Evolutionary conservation across 345 rosid species (phyloP), one percentile per base, ranked within the genome.

Genomic region (Salix brachista): DNA sequence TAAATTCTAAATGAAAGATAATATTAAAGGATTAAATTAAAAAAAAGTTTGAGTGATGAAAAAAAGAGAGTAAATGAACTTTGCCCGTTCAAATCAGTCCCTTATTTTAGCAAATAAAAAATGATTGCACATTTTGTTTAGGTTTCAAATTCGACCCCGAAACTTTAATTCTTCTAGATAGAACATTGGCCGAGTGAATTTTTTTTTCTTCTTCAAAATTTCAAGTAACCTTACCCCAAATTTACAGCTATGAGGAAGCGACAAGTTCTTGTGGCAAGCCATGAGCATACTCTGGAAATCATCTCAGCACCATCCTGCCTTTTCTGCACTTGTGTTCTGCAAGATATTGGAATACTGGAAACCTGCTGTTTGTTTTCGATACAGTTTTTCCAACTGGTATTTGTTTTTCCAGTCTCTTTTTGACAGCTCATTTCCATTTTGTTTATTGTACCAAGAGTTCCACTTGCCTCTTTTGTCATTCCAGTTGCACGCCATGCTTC

Each of bases 401-500:
- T 32, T 88, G 87, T 78, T 84, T 79, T 56, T 64, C 75, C 32
- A 26, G 12, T 72, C 50, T 76, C 84, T 17, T 56, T 76, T 78
- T 30, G 13, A 7, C 23, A 21, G 28, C 48, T 65, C 52, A 18
- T 71, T 68, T 78, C 82, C 72, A 75, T 80, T 71, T 82, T 76
- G 73, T 71, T 83, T 32, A 77, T 17, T 26, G 80, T 81, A 36
- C 82, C 79, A 28, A 86, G 82, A 0, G 83, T 72, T 78, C 85
- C 80, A 71, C 83, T 84, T 6, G 90, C 88, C 82, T 90, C 89
- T 77, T 88, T 84, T 17, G 82, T 77, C 71, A 90, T 83, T 79
- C 93, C 91, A 4, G 83, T 81, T 39, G 86, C 86, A 76, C 75
- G 84, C 91, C 30, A 88, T 50, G 90, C 88, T 75, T 88, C 91